phyloP scores from a whole-genome alignment of 2,329 filamentous ascomycete genomes.

The Rhynchosporium graminicola region DNA sequence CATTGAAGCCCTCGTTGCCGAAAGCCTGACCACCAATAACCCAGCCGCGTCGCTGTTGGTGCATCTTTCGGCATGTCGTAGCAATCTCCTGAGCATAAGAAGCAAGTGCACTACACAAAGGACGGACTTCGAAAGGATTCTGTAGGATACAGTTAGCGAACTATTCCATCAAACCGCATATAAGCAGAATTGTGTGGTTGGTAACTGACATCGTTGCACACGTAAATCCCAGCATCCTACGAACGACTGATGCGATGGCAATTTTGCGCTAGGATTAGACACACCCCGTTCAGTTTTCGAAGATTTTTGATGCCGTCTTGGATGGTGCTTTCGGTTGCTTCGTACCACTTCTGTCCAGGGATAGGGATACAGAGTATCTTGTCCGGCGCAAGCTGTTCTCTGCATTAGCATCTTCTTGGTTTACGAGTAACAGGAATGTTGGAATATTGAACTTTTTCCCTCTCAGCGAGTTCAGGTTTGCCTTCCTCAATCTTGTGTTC shows the following conservation, averaged over 20 bases:
- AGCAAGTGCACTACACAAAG: neutral
- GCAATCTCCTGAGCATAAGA: neutral
- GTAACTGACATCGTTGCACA: slow-evolving; percentile 1
- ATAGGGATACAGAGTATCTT: slow-evolving; percentile 2
- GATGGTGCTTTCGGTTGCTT: neutral
- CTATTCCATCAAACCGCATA: neutral
- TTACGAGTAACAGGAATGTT: no score
- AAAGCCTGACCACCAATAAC: neutral
- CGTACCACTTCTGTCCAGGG: neutral
- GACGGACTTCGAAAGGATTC: neutral
- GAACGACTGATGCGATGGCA: slow-evolving; percentile 2
- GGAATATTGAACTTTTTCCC: neutral
- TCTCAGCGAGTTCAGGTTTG: neutral
- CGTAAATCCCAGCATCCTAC: neutral
- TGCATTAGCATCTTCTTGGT: neutral
- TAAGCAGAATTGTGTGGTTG: neutral
- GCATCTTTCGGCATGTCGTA: neutral
- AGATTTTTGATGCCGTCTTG: slow-evolving; percentile 2
- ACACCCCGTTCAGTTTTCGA: neutral
- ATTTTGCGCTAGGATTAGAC: neutral
- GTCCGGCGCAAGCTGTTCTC: neutral
- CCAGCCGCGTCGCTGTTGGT: neutral
- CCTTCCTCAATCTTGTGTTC: neutral
- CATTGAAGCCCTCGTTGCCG: slow-evolving; percentile 1
- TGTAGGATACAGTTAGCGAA: neutral